Percentiles rank a stretch among this genome's conserved stretches.
phyloP scores from a whole-genome alignment of 1,284 basidiomycete genomes.

The Ganoderma leucocontextum region DNA sequence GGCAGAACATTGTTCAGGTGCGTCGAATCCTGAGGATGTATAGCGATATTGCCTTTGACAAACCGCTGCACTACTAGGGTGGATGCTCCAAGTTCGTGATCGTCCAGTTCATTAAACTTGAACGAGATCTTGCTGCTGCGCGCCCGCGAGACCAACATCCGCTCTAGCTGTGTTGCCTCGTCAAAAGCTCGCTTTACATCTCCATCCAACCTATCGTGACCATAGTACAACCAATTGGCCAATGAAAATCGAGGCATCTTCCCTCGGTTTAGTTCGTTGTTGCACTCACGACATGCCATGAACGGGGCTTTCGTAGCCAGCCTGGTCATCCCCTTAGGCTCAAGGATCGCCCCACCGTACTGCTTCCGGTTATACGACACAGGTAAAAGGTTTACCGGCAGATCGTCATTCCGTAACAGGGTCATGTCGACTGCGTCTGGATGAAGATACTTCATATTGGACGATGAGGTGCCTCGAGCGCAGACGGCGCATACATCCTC shows the following conservation, averaged over 20 bases:
- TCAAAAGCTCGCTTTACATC: neutral
- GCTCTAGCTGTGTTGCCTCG: neutral
- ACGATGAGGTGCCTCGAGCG: neutral
- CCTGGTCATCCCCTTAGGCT: neutral
- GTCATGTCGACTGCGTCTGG: neutral
- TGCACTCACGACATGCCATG: neutral
- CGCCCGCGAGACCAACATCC: neutral
- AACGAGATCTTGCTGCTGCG: neutral
- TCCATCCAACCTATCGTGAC: neutral
- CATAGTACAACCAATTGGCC: neutral
- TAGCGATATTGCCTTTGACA: neutral
- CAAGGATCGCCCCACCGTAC: neutral
- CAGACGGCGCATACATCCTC: no score
- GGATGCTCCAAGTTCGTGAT: neutral
- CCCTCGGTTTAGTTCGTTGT: neutral
- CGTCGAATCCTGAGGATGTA: neutral
- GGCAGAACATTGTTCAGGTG: neutral
- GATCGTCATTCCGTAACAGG: neutral
- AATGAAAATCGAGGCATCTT: no score
- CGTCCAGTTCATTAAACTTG: neutral
- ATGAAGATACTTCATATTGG: neutral
- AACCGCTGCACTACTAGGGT: neutral
- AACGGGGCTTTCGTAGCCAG: neutral
- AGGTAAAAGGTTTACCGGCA: neutral
- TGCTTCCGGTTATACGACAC: neutral